Base-by-base conservation (phyloP, 768 basidiomycete genomes). In the Suillus subalutaceus region DNA sequence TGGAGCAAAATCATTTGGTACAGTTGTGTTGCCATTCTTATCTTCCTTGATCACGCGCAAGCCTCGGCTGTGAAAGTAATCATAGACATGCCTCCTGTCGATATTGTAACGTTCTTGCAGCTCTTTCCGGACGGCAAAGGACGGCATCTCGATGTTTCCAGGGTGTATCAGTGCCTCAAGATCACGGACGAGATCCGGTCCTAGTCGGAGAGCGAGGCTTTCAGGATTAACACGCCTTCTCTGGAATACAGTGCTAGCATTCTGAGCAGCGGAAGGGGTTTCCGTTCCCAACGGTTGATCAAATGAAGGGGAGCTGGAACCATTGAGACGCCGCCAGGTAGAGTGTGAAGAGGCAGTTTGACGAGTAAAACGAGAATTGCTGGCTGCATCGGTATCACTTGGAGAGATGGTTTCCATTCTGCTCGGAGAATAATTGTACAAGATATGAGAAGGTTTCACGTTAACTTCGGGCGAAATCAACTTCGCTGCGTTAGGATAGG, bases 31-130 rank as follows among this genome's bases (percentile, higher is more conserved):
- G 4, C 82, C 82, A 64, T 86, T 84, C 68, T 85, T 87, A 69
- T 88, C 87, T 72, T 89, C 87, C 70, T 87, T 89, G 30, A 87
- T 84, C 35, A 88, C 88, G 37, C 88, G 86, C 67, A 89, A 71
- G 46, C 88, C 85, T 71, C 82, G 79, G 71, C 82, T 83, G 75
- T 91, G 90, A 77, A 90, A 91, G 75, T 91, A 91, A 76, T 92
- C 90, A 72, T 92, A 92, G 68, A 92, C 87, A 70, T 90, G 90
- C 69, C 90, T 79, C 69, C 90, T 81, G 73, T 92, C 90, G 65
- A 90, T 88, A 66, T 80, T 81, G 74, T 90, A 90, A 56, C 88
- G 85, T 72, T 87, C 84, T 76, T 92, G 90, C 41, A 92, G 85
- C 66, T 87, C 88, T 68, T 88, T 89, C 64, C 90, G 84, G 62